These are phyloP conservation scores for Penicillium janthinellum DNA, from an alignment of 2,329 filamentous ascomycete genomes.

Conservation along the genomic window DNA sequence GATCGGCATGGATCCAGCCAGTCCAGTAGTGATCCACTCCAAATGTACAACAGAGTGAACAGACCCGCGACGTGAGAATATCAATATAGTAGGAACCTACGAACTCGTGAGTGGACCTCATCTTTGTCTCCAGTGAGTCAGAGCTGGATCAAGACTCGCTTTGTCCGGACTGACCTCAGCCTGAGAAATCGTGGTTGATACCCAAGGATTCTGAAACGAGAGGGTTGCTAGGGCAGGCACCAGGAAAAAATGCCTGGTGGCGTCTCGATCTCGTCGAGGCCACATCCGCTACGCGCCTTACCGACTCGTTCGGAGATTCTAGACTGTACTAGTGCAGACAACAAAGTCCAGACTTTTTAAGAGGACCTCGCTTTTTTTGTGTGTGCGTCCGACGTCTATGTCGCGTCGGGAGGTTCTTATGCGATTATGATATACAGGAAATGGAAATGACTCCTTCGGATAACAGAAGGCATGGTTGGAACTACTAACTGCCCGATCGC, in stretches of 20 bases:
- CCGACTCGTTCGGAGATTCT: background rate
- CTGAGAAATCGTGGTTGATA: background rate
- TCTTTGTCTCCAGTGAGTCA: background rate
- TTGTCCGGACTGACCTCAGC: background rate
- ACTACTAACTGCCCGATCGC: no score
- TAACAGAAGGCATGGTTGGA: no score
- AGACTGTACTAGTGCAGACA: background rate
- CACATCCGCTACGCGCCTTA: background rate
- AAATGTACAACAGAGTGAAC: no score
- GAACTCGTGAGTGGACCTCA: no score
- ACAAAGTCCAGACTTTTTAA: background rate
- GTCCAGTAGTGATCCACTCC: background rate
- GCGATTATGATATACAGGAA: no score
- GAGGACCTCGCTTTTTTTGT: background rate
- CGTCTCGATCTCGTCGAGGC: background rate
- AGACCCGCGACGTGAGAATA: no score
- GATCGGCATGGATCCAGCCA: conserved; percentile 3
- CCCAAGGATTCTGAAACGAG: background rate
- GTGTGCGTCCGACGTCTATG: background rate
- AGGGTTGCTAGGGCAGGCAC: background rate
- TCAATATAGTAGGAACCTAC: no score
- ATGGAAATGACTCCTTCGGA: background rate
- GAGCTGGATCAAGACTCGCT: background rate
- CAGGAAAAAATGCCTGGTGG: background rate
- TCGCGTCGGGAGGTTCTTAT: background rate